Conservation (phyloP, 345 rosid genomes). For the Balakata baccata region DNA sequence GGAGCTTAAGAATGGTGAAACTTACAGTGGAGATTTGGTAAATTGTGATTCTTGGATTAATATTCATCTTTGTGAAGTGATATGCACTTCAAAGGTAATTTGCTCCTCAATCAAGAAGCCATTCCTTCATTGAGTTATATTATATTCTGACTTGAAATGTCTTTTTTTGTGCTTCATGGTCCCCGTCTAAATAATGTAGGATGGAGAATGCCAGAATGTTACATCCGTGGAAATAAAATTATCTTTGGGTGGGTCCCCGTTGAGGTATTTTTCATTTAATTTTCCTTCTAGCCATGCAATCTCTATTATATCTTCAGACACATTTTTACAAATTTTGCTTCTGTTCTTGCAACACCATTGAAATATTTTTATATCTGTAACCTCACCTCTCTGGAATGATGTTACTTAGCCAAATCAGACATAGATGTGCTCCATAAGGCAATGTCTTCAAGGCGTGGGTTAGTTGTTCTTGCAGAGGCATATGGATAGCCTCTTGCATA, state of each 20-base stretch:
- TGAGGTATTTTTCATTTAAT: constrained; percentile 47
- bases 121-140: not conserved
- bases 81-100: constrained; percentile 79
- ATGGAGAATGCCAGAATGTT: constrained; percentile 96
- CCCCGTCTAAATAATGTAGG: too few species aligned
- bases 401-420: constrained; percentile 55
- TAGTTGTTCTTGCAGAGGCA: constrained; percentile 3
- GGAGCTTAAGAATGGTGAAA: constrained; percentile 93
- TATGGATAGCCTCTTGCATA: constrained; percentile 1
- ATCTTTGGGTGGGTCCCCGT: constrained; percentile 96
- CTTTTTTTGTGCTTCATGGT: not conserved
- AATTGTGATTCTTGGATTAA: constrained; percentile 98
- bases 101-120: not conserved
- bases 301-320: not conserved
- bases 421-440: constrained; percentile 45
- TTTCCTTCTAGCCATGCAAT: not conserved
- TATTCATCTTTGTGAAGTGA: constrained; percentile 91
- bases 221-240: constrained; percentile 87
- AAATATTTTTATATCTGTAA: not conserved
- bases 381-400: constrained; percentile 38
- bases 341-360: too few species aligned
- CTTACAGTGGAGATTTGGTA: constrained; percentile 90
- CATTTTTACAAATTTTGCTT: too few species aligned
- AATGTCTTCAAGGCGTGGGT: constrained; percentile 13
- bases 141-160: not conserved